A percentile compares a stretch with the other conserved stretches of the same genome.
These are phyloP conservation scores for Hevea brasiliensis DNA, from an alignment of 345 rosid species.

Conservation along the genomic window DNA sequence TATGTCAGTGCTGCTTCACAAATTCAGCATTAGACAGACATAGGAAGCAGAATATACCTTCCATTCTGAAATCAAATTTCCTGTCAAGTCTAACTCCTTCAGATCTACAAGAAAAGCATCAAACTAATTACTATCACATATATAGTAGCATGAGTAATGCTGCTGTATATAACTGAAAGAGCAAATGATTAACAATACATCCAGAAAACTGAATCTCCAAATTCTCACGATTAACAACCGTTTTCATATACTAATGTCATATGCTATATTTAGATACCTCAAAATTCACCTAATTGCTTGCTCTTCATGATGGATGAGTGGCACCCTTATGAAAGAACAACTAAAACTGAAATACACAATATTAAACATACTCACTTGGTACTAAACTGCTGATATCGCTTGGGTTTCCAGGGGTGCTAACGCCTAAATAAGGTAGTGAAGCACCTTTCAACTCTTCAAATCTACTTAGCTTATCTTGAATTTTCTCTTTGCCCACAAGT, in stretches of 20 bases:
- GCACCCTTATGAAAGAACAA: too few relatives aligned
- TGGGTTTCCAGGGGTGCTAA: constrained; percentile 63
- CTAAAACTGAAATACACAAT: neutral
- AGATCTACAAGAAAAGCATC: constrained; percentile 49
- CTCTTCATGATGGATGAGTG: neutral
- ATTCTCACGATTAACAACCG: neutral
- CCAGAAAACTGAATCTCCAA: neutral
- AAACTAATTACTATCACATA: neutral
- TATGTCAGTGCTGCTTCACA: neutral
- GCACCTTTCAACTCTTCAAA: constrained; percentile 73
- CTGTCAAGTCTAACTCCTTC: constrained; percentile 83
- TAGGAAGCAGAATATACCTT: constrained; percentile 44
- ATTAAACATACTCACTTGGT: constrained; percentile 52
- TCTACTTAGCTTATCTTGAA: constrained; percentile 70
- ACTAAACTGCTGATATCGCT: constrained; percentile 42
- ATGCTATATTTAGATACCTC: neutral
- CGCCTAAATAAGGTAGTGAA: constrained; percentile 72
- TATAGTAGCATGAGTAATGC: neutral
- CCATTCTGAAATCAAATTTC: constrained; percentile 89
- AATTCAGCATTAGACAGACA: neutral
- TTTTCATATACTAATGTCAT: too few relatives aligned
- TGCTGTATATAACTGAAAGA: neutral
- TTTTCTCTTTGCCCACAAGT: constrained; percentile 76
- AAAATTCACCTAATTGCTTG: neutral
- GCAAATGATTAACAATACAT: neutral